phyloP scores from a whole-genome alignment of 1,284 basidiomycete genomes.

The Ganoderma resinaceum region DNA sequence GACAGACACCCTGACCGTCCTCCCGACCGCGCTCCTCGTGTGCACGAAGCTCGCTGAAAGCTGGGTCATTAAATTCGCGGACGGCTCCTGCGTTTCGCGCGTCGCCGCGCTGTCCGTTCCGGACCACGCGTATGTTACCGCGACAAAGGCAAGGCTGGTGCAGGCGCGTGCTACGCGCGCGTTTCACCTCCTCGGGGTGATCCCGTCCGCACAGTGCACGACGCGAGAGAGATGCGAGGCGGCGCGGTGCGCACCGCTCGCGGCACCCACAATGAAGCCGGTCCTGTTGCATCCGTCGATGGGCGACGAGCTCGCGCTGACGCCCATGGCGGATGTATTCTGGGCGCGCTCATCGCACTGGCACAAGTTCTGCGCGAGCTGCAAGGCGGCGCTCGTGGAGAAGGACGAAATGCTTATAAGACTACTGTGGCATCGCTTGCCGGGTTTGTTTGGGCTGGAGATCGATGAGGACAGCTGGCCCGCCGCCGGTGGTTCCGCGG shows the following conservation, averaged over 20 bases:
- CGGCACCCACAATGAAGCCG: background rate
- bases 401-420: background rate
- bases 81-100: background rate
- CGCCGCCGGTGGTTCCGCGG: too few species aligned
- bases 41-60: conserved; percentile 3
- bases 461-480: background rate
- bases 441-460: background rate
- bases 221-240: background rate
- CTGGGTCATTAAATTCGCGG: background rate
- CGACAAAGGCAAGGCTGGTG: background rate
- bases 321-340: background rate
- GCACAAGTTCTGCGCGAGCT: background rate
- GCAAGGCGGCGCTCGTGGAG: background rate
- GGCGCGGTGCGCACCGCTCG: background rate
- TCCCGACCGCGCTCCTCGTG: conserved; percentile 16
- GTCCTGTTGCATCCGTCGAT: background rate
- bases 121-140: background rate
- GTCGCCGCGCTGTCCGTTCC: background rate
- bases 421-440: background rate
- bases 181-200: background rate
- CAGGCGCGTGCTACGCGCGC: background rate
- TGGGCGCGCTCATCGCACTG: background rate
- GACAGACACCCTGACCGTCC: conserved; percentile 10
- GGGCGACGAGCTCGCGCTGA: background rate
- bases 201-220: background rate